Evolutionary conservation across 1,284 basidiomycete genomes (phyloP), one percentile per base, ranked within the genome.

Genomic region (Porodaedalea pini): DNA sequence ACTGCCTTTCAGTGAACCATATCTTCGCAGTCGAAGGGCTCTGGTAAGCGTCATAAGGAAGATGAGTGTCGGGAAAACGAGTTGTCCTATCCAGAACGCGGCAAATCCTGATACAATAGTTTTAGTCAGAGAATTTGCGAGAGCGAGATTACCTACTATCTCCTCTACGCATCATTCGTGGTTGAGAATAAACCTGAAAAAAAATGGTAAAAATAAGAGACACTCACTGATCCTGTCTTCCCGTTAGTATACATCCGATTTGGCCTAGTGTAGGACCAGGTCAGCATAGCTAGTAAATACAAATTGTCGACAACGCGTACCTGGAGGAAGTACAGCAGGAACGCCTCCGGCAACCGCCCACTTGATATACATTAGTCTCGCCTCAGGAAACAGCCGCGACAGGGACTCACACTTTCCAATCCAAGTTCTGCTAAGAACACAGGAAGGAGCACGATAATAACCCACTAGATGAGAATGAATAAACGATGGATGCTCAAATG

Each of bases 1-100:
- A 21, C 58, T 47, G 6, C 54, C 49, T 31, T 52, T 59, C 10
- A 55, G 13, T n/a, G 25, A 23, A 3, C 57, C 57, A 13, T 34
- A 50, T 21, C 13, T 17, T 10, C 39, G 52, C 19, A 60, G 54
- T 17, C 48, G 31, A 13, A 60, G n/a, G 19, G 49, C 54, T n/a
- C 58, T 32, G 4, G 19, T 15, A 8, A 56, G 31, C 3, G 58
- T 60, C 58, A 60, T 29, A 13, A 56, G 13, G 19, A 60, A 60
- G 3, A 60, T 52, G 15, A 60, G n/a, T 4, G 58, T 44, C 8
- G 58, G 58, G 29, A 56, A 60, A 32, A 60, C 27, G n/a, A 60
- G 58, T 37, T 60, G 58, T 17, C 58, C 58, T 13, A 60, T 60
- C 58, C 58, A 60, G 45, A 60, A 60, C 11, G 44, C 54, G 4